Evolutionary conservation across 305 asterid species (phyloP).

Genomic region (Fraxinus baroniana): DNA sequence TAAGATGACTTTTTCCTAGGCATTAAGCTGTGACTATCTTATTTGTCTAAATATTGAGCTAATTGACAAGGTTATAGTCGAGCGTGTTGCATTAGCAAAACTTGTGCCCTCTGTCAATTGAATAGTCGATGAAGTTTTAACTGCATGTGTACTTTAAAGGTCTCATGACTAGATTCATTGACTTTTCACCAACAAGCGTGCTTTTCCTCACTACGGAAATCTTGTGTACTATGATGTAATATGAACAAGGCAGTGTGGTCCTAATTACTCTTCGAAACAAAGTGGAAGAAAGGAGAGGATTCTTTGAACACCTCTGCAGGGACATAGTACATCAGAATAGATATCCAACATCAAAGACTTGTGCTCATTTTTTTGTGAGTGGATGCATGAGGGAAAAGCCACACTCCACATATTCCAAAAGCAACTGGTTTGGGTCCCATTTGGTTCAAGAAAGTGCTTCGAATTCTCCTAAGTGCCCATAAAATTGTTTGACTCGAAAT

Average conservation of each 20-base stretch:
- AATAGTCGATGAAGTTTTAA: not conserved
- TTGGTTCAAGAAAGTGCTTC: slow-evolving; percentile 18
- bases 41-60: not conserved
- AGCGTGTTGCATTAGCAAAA: too few relatives aligned
- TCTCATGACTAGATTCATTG: not conserved
- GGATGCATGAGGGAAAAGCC: slow-evolving; percentile 1
- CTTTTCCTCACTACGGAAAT: not conserved
- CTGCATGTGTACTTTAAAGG: not conserved
- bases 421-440: slow-evolving; percentile 24
- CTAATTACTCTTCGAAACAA: not conserved
- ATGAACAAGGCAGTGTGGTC: not conserved
- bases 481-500: slow-evolving; percentile 9
- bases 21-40: not conserved
- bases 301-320: not conserved
- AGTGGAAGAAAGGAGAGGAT: slow-evolving; percentile 1
- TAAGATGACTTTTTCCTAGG: not conserved
- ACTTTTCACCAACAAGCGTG: not conserved
- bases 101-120: not conserved
- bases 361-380: slow-evolving; percentile 3
- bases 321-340: slow-evolving; percentile 16
- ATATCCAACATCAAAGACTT: slow-evolving; percentile 13
- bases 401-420: slow-evolving; percentile 22
- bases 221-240: not conserved
- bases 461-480: slow-evolving; percentile 14
- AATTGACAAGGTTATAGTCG: not conserved